Percentiles rank a stretch among this genome's conserved stretches.
Conservation (phyloP, 768 basidiomycete species). For the Suillus lakei region DNA sequence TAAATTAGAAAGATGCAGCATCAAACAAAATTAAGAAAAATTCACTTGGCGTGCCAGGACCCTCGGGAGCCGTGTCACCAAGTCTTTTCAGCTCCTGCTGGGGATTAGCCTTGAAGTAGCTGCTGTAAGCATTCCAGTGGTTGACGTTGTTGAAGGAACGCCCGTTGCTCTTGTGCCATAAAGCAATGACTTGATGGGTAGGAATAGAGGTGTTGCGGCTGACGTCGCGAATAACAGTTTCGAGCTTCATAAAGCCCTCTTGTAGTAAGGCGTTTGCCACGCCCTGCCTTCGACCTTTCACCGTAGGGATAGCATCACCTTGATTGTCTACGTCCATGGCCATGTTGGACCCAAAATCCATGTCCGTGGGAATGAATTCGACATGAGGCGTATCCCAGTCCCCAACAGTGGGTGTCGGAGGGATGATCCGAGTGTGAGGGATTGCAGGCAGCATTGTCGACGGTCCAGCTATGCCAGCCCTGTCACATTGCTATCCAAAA, state of each 20-base stretch:
- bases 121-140: slow-evolving; percentile 12
- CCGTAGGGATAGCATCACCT: background rate
- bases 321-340: background rate
- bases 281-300: background rate
- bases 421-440: background rate
- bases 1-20: background rate
- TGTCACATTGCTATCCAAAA: background rate
- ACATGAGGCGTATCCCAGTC: background rate
- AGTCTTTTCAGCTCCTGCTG: slow-evolving; percentile 7
- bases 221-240: background rate
- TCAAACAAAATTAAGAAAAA: background rate
- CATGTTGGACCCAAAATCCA: background rate
- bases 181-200: slow-evolving; percentile 11
- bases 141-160: slow-evolving; percentile 7
- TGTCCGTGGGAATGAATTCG: background rate
- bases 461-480: background rate
- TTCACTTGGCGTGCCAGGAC: background rate
- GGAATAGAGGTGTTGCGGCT: slow-evolving; percentile 4
- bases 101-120: slow-evolving; percentile 8
- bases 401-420: background rate
- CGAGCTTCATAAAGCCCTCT: background rate
- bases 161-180: slow-evolving; percentile 7
- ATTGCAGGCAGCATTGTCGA: background rate
- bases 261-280: background rate
- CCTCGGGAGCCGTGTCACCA: background rate